Base-by-base conservation (phyloP, 306 rosid species). In the Echinosophora koreensis region DNA sequence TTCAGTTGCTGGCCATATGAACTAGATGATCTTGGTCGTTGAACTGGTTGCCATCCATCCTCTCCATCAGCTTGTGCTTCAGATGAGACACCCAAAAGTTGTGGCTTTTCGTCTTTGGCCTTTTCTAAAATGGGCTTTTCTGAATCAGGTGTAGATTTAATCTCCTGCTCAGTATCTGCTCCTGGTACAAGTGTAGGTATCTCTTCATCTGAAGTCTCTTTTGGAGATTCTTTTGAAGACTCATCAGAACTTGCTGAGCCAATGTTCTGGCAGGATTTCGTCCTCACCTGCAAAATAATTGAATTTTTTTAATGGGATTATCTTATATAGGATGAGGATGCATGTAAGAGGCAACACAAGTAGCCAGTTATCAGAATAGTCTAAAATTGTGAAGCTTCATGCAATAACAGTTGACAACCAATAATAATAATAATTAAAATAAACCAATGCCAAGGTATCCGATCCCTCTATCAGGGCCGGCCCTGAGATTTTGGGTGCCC, bases 1-100 rank as follows among this genome's bases (percentile, higher is more conserved):
- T 85, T 90, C 71, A 87, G 65, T 55, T 87, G 89, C 76, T 83
- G 89, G 70, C 92, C 92, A 84, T 81, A 80, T 75, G 91, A 84
- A 52, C 90, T 88, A 22, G 83, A 90, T 72, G 94, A 89, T 87
- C 91, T 89, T 70, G 96, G 96, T 66, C 96, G 84, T 85, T 92
- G 97, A 84, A 90, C 97, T n/a, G 97, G 84, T 82, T 89, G 97
- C 97, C 97, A 92, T 59, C 93, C 97, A 35, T 87, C 91, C 51
- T 90, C 97, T 66, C 89, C 94, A 84, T 92, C 97, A 57, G 79
- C 86, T 27, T 78, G 87, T 37, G 72, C 73, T 79, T 90, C 93
- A 41, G 93, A 84, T 75, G 77, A 75, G 39, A 74, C 69, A 15
- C 74, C 35, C 10, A 76, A 59, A 59, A 52, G 32, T 64, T 78